Evolutionary conservation across 2,329 filamentous ascomycete genomes (phyloP).

Genomic region (Alternaria hordeiaustralica): DNA sequence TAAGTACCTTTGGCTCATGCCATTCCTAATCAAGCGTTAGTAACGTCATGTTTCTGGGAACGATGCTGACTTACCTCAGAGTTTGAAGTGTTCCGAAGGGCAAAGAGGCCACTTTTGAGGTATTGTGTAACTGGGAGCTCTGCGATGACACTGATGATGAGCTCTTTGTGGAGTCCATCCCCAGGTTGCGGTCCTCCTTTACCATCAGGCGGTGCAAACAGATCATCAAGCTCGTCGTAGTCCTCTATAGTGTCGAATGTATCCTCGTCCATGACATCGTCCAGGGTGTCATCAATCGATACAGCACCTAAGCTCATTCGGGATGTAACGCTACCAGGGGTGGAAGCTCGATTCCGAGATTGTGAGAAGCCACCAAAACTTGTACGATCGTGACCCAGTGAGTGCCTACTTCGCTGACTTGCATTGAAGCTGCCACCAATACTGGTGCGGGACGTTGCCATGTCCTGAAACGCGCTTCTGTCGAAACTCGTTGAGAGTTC

Average conservation of each 20-base stretch:
- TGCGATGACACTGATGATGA: conserved; percentile 46
- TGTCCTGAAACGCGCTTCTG: conserved; percentile 78
- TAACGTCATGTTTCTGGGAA: background rate
- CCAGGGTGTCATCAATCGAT: conserved; percentile 47
- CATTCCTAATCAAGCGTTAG: conserved; percentile 8
- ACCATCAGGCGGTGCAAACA: conserved; percentile 42
- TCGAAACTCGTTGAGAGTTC: conserved; percentile 88
- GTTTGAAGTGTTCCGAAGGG: conserved; percentile 24
- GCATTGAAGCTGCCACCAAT: conserved; percentile 49
- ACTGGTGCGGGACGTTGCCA: conserved; percentile 58
- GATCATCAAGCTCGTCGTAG: conserved; percentile 48
- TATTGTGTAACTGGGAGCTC: conserved; percentile 42
- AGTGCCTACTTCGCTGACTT: conserved; percentile 71
- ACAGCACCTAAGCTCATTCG: conserved; percentile 47
- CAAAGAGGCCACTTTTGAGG: conserved; percentile 36
- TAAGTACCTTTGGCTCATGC: conserved; percentile 34
- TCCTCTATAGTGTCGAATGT: conserved; percentile 49
- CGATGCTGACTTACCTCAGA: conserved; percentile 22
- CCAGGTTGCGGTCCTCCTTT: conserved; percentile 40
- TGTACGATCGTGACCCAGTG: conserved; percentile 71
- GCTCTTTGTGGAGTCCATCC: conserved; percentile 48
- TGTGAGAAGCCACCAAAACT: conserved; percentile 60
- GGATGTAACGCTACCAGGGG: conserved; percentile 56
- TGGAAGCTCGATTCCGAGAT: conserved; percentile 61
- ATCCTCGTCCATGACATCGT: conserved; percentile 49